Conservation (phyloP, 2,329 filamentous ascomycete genomes). For the Colletotrichum tanaceti region DNA sequence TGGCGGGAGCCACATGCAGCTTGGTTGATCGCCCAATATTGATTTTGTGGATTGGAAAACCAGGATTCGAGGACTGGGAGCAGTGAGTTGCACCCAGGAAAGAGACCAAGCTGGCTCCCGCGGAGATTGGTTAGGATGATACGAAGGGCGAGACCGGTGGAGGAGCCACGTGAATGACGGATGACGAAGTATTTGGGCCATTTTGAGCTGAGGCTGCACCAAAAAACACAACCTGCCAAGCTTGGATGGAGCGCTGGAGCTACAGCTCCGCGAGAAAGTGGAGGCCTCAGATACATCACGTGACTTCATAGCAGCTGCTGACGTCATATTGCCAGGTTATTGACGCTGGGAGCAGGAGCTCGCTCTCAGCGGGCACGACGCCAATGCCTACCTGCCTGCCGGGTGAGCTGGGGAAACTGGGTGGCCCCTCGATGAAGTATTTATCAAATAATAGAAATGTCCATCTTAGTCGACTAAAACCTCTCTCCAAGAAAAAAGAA, state of each 20-base stretch:
- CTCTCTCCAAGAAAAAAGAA: background rate
- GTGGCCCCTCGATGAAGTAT: background rate
- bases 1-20: background rate
- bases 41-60: background rate
- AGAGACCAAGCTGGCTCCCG: background rate
- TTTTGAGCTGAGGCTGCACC: background rate
- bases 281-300: constrained; percentile 20
- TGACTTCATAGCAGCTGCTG: background rate
- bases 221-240: constrained; percentile 5
- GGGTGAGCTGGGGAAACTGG: background rate
- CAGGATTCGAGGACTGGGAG: background rate
- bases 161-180: background rate
- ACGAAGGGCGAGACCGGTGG: constrained; percentile 13
- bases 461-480: background rate
- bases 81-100: background rate
- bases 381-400: background rate
- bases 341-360: background rate
- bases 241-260: constrained; percentile 15
- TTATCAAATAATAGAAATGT: background rate
- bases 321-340: constrained; percentile 18
- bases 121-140: constrained; percentile 24
- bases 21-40: background rate
- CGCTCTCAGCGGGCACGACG: background rate
- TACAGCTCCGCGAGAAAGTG: background rate
- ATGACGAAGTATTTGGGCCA: background rate